These are phyloP conservation scores for Chlamydomonas reinhardtii DNA, from an alignment of 163 green algal genomes.

Conservation along the genomic window DNA sequence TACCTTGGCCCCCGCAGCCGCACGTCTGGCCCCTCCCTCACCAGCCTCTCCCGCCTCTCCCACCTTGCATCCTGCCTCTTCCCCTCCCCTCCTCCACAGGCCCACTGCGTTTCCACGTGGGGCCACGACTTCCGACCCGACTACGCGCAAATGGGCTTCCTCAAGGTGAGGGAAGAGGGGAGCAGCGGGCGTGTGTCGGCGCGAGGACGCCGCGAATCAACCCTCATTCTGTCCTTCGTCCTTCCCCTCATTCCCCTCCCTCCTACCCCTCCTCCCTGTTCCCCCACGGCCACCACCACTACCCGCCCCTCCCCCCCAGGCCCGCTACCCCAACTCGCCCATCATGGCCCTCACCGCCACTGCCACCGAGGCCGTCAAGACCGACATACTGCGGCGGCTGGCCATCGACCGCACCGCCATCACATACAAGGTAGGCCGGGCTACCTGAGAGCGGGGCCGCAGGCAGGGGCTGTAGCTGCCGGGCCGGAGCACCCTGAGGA, in stretches of 20 bases:
- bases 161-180: constrained; percentile 52
- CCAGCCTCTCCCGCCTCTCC: too few species aligned
- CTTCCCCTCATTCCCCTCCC: too few species aligned
- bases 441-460: too few species aligned
- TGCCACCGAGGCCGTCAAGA: constrained; percentile 69
- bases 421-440: constrained; percentile 47
- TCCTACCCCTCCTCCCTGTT: too few species aligned
- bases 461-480: too few species aligned
- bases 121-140: constrained; percentile 80
- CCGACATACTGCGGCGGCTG: constrained; percentile 59
- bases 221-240: too few species aligned
- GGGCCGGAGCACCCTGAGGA: too few species aligned
- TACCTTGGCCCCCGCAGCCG: too few species aligned
- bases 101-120: constrained; percentile 91
- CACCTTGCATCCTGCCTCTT: too few species aligned
- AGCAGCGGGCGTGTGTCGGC: not conserved
- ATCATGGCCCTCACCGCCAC: constrained; percentile 86
- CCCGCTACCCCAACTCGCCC: constrained; percentile 65
- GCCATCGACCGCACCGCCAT: constrained; percentile 51
- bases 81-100: constrained; percentile 56
- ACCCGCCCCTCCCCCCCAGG: not conserved
- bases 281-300: not conserved
- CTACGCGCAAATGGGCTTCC: constrained; percentile 72
- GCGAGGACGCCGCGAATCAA: too few species aligned
- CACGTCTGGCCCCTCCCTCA: too few species aligned